Conservation (phyloP, 306 rosid genomes). For the Prunus padus region DNA sequence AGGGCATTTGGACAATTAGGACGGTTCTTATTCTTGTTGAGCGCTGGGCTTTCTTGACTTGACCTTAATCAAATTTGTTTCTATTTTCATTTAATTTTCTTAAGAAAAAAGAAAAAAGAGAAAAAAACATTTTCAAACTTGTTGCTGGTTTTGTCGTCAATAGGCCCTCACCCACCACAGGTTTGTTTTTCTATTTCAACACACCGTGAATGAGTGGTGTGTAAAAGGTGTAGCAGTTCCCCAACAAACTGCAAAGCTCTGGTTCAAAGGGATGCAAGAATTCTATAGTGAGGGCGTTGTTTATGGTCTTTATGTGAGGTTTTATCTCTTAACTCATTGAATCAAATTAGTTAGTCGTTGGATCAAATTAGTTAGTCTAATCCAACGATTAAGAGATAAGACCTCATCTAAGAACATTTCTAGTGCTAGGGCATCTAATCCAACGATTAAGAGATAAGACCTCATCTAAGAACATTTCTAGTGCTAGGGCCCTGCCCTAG, state of each 20-base stretch:
- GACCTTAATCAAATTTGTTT: not conserved
- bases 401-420: too few relatives aligned
- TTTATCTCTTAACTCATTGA: too few relatives aligned
- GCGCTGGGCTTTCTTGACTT: conserved; percentile 48
- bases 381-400: too few relatives aligned
- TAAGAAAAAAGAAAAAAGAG: not conserved
- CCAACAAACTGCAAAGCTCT: too few relatives aligned
- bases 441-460: too few relatives aligned
- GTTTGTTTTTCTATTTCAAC: conserved; percentile 12
- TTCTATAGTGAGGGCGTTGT: not conserved
- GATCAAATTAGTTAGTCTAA: accelerated
- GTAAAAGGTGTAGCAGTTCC: not conserved
- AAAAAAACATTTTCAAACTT: not conserved
- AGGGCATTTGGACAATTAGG: conserved; percentile 32
- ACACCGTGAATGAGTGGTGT: not conserved
- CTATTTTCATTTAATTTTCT: not conserved
- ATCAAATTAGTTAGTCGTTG: too few relatives aligned
- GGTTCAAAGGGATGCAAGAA: too few relatives aligned
- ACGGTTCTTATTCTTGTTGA: conserved; percentile 26
- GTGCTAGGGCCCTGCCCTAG: too few relatives aligned
- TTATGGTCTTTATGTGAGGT: accelerated
- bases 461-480: too few relatives aligned
- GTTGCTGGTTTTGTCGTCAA: conserved; percentile 15
- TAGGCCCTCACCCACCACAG: conserved; percentile 27
- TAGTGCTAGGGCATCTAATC: too few relatives aligned